These are phyloP conservation scores for Boechera retrofracta DNA, from an alignment of 345 rosid species.

Conservation along the genomic window DNA sequence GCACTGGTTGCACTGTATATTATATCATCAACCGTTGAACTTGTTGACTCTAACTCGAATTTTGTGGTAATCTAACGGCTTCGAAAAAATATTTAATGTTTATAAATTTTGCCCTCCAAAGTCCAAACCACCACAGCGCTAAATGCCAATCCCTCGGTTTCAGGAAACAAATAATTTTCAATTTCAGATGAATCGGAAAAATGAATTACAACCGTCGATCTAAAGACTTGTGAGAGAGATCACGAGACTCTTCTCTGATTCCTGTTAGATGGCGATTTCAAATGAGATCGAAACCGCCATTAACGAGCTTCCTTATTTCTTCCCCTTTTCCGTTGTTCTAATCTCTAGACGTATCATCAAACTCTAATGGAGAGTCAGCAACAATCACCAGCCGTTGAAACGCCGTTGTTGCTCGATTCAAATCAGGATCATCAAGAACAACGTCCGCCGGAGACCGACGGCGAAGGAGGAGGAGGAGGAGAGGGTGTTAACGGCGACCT, in stretches of 20 bases:
- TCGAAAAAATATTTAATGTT: not conserved
- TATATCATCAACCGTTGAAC: not conserved
- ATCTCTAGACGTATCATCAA: constrained; percentile 2
- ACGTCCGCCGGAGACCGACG: constrained; percentile 20
- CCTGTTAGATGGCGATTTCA: constrained; percentile 19
- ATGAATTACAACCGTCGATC: constrained; percentile 44
- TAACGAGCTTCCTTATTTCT: constrained; percentile 34
- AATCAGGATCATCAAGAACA: constrained; percentile 42
- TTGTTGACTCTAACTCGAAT: constrained; percentile 13
- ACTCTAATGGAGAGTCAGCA: constrained; percentile 32
- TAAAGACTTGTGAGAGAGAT: not conserved
- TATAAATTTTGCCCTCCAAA: not conserved
- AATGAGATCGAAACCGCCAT: constrained; percentile 47
- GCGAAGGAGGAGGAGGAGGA: not conserved
- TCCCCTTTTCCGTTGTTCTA: not conserved
- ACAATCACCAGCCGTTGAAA: constrained; percentile 42
- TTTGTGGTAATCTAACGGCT: constrained; percentile 27
- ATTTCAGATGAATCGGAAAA: constrained; percentile 14
- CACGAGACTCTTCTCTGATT: not conserved
- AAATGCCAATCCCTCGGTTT: constrained; percentile 30
- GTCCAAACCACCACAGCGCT: constrained; percentile 9
- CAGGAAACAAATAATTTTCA: not conserved
- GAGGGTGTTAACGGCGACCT: constrained; percentile 49
- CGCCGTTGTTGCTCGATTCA: constrained; percentile 60
- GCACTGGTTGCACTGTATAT: not conserved